A percentile compares a stretch with the other conserved stretches of the same genome.
Evolutionary conservation across 768 basidiomycete genomes (phyloP).

Genomic region (Rhodotorula paludigena): DNA sequence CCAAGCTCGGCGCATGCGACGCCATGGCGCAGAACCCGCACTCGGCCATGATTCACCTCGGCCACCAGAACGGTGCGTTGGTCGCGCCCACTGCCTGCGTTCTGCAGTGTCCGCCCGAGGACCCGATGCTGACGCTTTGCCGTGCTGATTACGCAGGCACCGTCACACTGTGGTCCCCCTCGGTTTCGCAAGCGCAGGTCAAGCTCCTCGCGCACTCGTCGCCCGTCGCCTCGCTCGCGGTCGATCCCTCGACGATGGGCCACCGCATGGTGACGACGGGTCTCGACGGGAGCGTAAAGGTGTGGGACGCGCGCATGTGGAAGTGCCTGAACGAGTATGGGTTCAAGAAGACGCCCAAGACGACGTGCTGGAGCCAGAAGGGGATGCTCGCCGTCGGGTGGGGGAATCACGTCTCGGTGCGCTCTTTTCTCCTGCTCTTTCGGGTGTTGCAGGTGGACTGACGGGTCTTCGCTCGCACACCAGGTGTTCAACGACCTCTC

Average conservation of each 20-base stretch:
- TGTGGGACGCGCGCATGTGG: slow-evolving; percentile 98
- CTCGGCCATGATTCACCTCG: slow-evolving; percentile 88
- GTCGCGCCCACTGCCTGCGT: background rate
- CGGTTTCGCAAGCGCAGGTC: slow-evolving; percentile 82
- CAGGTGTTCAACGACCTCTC: slow-evolving; percentile 60
- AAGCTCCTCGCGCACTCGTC: slow-evolving; percentile 86
- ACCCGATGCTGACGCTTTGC: too few species aligned
- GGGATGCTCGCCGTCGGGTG: slow-evolving; percentile 76
- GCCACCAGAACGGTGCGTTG: slow-evolving; percentile 74
- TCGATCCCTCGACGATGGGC: slow-evolving; percentile 80
- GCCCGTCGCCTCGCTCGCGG: slow-evolving; percentile 69
- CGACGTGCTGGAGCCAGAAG: slow-evolving; percentile 77
- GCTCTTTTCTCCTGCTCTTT: slow-evolving; percentile 37
- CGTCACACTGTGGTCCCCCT: slow-evolving; percentile 96
- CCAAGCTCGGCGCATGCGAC: slow-evolving; percentile 76
- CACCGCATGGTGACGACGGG: slow-evolving; percentile 88
- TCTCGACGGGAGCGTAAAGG: slow-evolving; percentile 78
- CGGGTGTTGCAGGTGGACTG: too few species aligned
- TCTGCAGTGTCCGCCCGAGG: background rate
- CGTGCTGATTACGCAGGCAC: slow-evolving; percentile 49
- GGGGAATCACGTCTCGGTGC: slow-evolving; percentile 76
- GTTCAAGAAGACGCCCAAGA: slow-evolving; percentile 46
- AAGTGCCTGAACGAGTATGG: slow-evolving; percentile 78
- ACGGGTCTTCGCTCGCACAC: background rate
- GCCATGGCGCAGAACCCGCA: slow-evolving; percentile 87